A percentile compares a stretch with the other conserved stretches of the same genome.
phyloP scores from a whole-genome alignment of 345 rosid genomes.

The Orychophragmus violaceus region DNA sequence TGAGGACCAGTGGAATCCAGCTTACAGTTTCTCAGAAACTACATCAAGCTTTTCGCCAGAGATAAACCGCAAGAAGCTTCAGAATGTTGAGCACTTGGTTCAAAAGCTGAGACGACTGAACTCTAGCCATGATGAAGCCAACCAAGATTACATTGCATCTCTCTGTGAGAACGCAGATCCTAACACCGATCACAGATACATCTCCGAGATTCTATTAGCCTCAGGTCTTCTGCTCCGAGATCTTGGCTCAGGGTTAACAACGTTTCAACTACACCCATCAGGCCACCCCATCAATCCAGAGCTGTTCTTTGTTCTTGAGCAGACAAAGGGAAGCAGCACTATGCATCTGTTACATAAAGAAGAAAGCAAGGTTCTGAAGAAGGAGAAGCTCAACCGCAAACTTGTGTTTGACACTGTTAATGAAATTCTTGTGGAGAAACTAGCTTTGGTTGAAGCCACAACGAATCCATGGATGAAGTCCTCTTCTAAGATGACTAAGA shows the following conservation, averaged over 20 bases:
- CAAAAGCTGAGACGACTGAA: slow-evolving; percentile 77
- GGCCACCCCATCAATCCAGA: slow-evolving; percentile 90
- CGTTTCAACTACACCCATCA: slow-evolving; percentile 78
- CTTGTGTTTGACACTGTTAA: slow-evolving; percentile 84
- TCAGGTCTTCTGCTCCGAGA: slow-evolving; percentile 91
- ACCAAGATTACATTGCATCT: slow-evolving; percentile 88
- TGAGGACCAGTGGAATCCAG: slow-evolving; percentile 47
- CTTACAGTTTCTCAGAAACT: slow-evolving; percentile 34
- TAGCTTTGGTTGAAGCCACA: slow-evolving; percentile 36
- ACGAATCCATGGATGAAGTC: slow-evolving; percentile 48
- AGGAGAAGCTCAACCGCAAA: slow-evolving; percentile 59
- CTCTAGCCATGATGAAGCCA: slow-evolving; percentile 82
- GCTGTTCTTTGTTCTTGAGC: slow-evolving; percentile 83
- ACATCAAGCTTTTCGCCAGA: slow-evolving; percentile 47
- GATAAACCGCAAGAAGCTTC: slow-evolving; percentile 74
- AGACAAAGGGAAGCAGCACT: slow-evolving; percentile 56
- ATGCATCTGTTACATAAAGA: slow-evolving; percentile 34
- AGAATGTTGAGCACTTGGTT: slow-evolving; percentile 79
- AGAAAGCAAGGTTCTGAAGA: slow-evolving; percentile 37
- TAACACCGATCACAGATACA: slow-evolving; percentile 67
- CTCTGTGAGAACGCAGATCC: slow-evolving; percentile 82
- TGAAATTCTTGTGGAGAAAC: slow-evolving; percentile 65
- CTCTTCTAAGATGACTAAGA: slow-evolving; percentile 43
- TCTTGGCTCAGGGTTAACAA: slow-evolving; percentile 50
- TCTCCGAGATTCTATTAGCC: slow-evolving; percentile 87